Percentiles rank a stretch among this genome's conserved stretches.
phyloP scores from a whole-genome alignment of 73 alveolate species.

The Urostyla sp. region DNA sequence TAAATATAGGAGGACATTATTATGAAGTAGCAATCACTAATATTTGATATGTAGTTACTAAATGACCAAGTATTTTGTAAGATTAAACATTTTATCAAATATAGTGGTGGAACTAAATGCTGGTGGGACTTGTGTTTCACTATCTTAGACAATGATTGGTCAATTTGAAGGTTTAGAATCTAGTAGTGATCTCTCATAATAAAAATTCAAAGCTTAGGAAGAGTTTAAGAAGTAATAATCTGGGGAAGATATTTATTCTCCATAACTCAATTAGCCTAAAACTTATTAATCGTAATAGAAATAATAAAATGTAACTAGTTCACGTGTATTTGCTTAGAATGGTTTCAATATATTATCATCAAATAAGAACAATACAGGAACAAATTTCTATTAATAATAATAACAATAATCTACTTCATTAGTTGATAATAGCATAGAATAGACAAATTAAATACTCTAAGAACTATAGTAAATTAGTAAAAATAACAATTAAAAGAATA shows the following conservation, averaged over 20 bases:
- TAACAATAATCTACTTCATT: no score
- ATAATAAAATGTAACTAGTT: not conserved
- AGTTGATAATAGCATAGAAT: no score
- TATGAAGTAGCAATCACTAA: conserved; percentile 60
- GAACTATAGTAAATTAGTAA: no score
- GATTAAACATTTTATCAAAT: not conserved
- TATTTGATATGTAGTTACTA: conserved; percentile 13
- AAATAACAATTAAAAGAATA: not conserved
- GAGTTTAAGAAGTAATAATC: no score
- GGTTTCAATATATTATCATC: conserved; percentile 18
- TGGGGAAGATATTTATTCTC: no score
- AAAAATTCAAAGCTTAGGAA: no score
- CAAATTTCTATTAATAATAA: not conserved
- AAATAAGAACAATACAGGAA: conserved; percentile 28
- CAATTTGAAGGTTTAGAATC: no score
- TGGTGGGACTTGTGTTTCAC: conserved; percentile 9
- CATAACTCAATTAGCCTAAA: no score
- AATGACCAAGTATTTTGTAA: conserved; percentile 22
- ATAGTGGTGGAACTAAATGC: conserved; percentile 40
- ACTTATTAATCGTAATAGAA: no score
- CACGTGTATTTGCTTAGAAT: conserved; percentile 34
- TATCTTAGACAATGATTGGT: conserved; percentile 16
- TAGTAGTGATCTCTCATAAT: no score
- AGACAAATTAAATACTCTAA: no score
- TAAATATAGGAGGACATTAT: conserved; percentile 51